phyloP scores from a whole-genome alignment of 495 filamentous ascomycete genomes.

The Evansstolkia leycettana region DNA sequence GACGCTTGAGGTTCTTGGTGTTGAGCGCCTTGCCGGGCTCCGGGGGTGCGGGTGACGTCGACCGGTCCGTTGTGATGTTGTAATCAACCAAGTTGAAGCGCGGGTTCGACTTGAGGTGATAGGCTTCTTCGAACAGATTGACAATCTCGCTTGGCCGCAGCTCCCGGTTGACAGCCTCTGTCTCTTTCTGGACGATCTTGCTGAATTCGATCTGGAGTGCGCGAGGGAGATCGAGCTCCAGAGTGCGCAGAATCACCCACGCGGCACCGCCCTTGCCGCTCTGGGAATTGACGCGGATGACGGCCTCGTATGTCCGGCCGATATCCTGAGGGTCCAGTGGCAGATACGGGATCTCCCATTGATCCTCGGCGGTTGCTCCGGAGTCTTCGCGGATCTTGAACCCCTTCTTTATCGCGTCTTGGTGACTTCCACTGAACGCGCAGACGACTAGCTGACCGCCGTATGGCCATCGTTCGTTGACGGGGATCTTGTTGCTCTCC shows the following conservation, averaged over 20 bases:
- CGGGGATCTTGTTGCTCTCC: conserved; percentile 86
- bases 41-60: conserved; percentile 59
- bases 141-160: conserved; percentile 74
- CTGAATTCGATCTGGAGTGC: conserved; percentile 87
- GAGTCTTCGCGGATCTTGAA: conserved; percentile 59
- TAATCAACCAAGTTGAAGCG: conserved; percentile 87
- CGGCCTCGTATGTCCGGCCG: conserved; percentile 88
- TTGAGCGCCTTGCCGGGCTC: conserved; percentile 56
- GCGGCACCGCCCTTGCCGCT: conserved; percentile 91
- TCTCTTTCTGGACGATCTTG: conserved; percentile 67
- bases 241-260: conserved; percentile 79
- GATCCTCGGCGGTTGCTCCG: conserved; percentile 45
- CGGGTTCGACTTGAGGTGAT: conserved; percentile 68
- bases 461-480: conserved; percentile 81
- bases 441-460: conserved; percentile 81
- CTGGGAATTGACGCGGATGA: conserved; percentile 96
- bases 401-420: conserved; percentile 97
- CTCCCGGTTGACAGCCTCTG: conserved; percentile 67
- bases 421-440: conserved; percentile 84
- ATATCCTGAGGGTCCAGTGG: conserved; percentile 91
- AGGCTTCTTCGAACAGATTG: conserved; percentile 73
- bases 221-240: conserved; percentile 88
- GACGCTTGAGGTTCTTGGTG: conserved; percentile 64
- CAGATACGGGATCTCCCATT: conserved; percentile 75
- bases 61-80: conserved; percentile 77